Evolutionary conservation across 177 flowering plant genomes (phyloP).

Genomic region (Tripterygium wilfordii): DNA sequence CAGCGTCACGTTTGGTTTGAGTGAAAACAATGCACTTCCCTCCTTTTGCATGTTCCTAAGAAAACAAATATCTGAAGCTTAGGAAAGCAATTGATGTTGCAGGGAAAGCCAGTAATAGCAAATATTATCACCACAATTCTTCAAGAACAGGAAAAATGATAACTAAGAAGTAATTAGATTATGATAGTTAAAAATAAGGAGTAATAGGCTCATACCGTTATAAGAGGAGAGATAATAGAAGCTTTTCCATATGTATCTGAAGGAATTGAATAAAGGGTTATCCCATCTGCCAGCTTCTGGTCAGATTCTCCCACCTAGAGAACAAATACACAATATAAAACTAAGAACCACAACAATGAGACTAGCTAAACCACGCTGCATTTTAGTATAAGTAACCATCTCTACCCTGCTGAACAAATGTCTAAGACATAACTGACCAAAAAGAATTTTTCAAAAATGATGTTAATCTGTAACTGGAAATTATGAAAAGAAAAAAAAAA

Average conservation of each 20-base stretch:
- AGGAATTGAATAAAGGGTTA: constrained; percentile 62
- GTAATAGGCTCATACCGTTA: constrained; percentile 47
- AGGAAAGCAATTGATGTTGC: background rate
- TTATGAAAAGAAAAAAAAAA: too few species aligned
- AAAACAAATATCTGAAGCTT: constrained; percentile 7
- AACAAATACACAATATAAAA: background rate
- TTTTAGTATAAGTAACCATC: too few species aligned
- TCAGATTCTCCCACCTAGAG: constrained; percentile 88
- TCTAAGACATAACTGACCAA: too few species aligned
- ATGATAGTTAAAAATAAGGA: too few species aligned
- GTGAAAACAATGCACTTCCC: constrained; percentile 94
- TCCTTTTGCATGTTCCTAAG: constrained; percentile 94
- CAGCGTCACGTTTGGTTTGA: constrained; percentile 97
- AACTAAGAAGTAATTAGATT: too few species aligned
- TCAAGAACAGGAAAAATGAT: too few species aligned
- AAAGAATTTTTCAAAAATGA: too few species aligned
- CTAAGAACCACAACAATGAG: background rate
- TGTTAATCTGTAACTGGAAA: too few species aligned
- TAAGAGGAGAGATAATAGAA: constrained; percentile 62
- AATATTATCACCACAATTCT: background rate
- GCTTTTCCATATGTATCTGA: constrained; percentile 57
- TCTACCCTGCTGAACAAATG: too few species aligned
- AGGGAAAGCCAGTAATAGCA: background rate
- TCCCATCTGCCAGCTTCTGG: constrained; percentile 89
- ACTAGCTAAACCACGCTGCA: background rate